These are phyloP conservation scores for Ceratocystis variospora DNA, from an alignment of 2,329 filamentous ascomycete genomes.

Conservation along the genomic window DNA sequence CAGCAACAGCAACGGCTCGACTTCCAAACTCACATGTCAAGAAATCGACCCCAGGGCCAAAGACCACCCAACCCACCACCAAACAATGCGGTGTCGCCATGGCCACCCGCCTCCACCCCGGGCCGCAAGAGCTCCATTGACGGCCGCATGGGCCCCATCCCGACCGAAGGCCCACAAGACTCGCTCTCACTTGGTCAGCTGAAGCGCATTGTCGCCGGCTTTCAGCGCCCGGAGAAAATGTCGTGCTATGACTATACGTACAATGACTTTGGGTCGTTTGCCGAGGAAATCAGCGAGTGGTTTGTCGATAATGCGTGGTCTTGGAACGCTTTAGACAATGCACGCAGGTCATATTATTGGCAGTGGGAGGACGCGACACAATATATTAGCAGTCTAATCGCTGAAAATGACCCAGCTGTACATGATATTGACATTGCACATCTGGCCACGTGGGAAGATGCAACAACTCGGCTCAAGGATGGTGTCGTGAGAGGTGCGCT, in stretches of 20 bases:
- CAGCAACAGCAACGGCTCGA: conserved; percentile 10
- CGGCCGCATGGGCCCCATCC: conserved; percentile 29
- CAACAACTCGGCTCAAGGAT: conserved; percentile 31
- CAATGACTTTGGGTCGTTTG: conserved; percentile 56
- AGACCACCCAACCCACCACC: conserved; percentile 2
- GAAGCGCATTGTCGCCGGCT: conserved; percentile 57
- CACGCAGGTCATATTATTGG: conserved; percentile 63
- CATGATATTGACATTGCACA: conserved; percentile 21
- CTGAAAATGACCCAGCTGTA: conserved; percentile 25
- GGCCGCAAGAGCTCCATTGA: conserved; percentile 21
- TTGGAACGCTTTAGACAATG: conserved; percentile 60
- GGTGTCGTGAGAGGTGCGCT: conserved; percentile 45
- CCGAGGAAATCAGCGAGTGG: conserved; percentile 94
- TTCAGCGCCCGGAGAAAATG: conserved; percentile 52
- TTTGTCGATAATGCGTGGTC: conserved; percentile 86
- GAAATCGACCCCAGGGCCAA: neutral
- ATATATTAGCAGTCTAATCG: conserved; percentile 19
- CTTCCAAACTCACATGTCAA: neutral
- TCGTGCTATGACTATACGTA: conserved; percentile 74
- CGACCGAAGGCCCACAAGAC: conserved; percentile 30
- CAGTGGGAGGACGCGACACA: conserved; percentile 48
- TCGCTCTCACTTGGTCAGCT: conserved; percentile 65
- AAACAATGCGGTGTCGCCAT: neutral
- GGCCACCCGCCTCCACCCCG: conserved; percentile 10
- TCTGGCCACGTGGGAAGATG: conserved; percentile 49